Evolutionary conservation across 192 early-diverging fungal genomes (phyloP).

Genomic region (Paraglomus occultum): DNA sequence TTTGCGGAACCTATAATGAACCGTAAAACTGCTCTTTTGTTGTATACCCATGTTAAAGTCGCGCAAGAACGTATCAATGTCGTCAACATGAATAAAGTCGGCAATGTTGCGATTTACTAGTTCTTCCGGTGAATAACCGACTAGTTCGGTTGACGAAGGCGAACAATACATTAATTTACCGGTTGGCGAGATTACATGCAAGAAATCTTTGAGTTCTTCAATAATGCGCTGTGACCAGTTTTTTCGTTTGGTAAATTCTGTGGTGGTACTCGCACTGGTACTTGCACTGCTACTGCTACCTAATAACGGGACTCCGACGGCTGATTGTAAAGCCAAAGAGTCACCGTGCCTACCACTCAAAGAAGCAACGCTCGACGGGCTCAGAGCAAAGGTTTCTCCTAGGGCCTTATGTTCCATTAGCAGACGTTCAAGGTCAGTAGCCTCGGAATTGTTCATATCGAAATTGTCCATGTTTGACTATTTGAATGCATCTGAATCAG

Average conservation of each 20-base stretch:
- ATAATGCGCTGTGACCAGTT: conserved; percentile 49
- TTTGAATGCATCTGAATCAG: background rate
- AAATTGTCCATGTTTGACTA: background rate
- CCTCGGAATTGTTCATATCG: conserved; percentile 4
- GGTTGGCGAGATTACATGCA: conserved; percentile 46
- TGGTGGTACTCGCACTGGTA: conserved; percentile 23
- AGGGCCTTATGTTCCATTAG: conserved; percentile 17
- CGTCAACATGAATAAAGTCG: conserved; percentile 49
- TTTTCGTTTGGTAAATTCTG: conserved; percentile 47
- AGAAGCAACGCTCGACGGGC: background rate
- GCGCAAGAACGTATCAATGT: conserved; percentile 44
- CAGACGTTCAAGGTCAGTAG: background rate
- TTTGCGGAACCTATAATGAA: conserved; percentile 44
- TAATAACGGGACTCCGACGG: background rate
- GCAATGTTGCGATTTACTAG: conserved; percentile 43
- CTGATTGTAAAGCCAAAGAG: background rate
- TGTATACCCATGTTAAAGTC: conserved; percentile 44
- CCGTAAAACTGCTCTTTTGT: conserved; percentile 34
- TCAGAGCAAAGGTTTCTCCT: conserved; percentile 6
- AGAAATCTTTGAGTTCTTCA: conserved; percentile 43
- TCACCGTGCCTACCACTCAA: conserved; percentile 10
- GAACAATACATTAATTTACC: conserved; percentile 50
- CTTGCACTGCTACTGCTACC: background rate
- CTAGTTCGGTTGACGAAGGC: conserved; percentile 39
- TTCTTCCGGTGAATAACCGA: conserved; percentile 47